A percentile compares a stretch with the other conserved stretches of the same genome.
These are phyloP conservation scores for Nicotiana knightiana DNA, from an alignment of 257 asterid species.

Conservation along the genomic window DNA sequence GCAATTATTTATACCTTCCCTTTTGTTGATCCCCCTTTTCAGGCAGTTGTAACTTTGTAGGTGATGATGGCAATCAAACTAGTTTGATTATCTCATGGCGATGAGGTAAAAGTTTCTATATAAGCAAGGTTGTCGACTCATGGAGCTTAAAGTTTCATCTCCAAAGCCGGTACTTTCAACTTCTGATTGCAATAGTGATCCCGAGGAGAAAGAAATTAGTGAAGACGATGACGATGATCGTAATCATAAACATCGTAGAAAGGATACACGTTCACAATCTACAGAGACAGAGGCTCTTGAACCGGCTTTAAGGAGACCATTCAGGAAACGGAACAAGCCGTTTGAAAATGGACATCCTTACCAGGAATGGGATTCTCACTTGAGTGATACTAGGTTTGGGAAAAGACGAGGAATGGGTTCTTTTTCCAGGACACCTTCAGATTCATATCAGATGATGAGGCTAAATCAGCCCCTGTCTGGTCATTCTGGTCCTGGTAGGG, in stretches of 20 bases:
- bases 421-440: constrained; percentile 58
- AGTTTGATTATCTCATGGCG: neutral
- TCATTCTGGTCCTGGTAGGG: constrained; percentile 54
- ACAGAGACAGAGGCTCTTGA: constrained; percentile 60
- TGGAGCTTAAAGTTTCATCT: constrained; percentile 75
- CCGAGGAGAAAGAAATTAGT: constrained; percentile 83
- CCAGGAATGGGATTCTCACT: constrained; percentile 58
- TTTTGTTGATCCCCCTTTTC: neutral
- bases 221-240: constrained; percentile 99
- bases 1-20: neutral
- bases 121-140: constrained; percentile 15
- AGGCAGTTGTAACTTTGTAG: neutral
- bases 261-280: constrained; percentile 65
- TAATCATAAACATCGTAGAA: constrained; percentile 91
- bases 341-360: constrained; percentile 66
- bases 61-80: neutral
- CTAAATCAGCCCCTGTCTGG: constrained; percentile 48
- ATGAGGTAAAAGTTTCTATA: neutral
- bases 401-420: constrained; percentile 52
- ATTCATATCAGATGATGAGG: constrained; percentile 51
- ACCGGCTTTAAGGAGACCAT: constrained; percentile 53
- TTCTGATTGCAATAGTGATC: constrained; percentile 59
- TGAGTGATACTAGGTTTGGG: constrained; percentile 57
- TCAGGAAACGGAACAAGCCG: constrained; percentile 63
- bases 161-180: constrained; percentile 60